Conservation (phyloP, 225 moss, liverwort and hornwort genomes). For the Marchantia polymorpha region DNA sequence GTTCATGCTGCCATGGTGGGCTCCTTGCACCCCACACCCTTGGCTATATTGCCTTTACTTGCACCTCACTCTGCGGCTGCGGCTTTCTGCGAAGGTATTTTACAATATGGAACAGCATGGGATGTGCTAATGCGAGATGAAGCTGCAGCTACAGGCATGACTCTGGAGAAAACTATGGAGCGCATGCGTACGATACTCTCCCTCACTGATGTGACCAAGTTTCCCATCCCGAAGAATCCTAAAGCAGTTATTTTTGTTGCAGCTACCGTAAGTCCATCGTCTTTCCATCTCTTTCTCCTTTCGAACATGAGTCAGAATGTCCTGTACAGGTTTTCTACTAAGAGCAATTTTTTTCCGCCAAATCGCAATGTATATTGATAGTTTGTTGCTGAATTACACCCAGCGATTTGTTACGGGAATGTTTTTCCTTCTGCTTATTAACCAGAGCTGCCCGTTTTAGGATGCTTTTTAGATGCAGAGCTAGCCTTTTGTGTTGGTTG, state of each 20-base stretch:
- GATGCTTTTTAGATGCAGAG: too few relatives aligned
- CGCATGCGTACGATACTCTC: conserved; percentile 81
- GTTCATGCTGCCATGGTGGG: conserved; percentile 99
- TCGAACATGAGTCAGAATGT: not conserved
- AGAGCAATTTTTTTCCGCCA: not conserved
- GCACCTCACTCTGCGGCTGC: conserved; percentile 98
- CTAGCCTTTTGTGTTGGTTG: too few relatives aligned
- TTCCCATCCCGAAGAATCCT: conserved; percentile 78
- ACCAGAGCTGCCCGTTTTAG: not conserved
- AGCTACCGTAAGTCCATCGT: conserved; percentile 63
- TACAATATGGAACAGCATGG: conserved; percentile 96
- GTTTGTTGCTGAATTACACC: not conserved
- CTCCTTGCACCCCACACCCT: conserved; percentile 72
- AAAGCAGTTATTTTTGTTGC: conserved; percentile 85
- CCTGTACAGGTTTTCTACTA: not conserved
- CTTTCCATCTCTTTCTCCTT: not conserved
- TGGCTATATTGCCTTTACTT: conserved; percentile 81
- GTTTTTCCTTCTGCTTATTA: not conserved
- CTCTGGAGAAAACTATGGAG: conserved; percentile 77
- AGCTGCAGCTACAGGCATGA: conserved; percentile 66
- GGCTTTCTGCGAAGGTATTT: conserved; percentile 93
- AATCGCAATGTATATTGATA: not conserved
- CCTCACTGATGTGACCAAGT: conserved; percentile 92
- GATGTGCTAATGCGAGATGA: conserved; percentile 90
- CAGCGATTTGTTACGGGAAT: not conserved